Evolutionary conservation across 495 filamentous ascomycete genomes (phyloP).

Genomic region (Talaromyces wortmannii): DNA sequence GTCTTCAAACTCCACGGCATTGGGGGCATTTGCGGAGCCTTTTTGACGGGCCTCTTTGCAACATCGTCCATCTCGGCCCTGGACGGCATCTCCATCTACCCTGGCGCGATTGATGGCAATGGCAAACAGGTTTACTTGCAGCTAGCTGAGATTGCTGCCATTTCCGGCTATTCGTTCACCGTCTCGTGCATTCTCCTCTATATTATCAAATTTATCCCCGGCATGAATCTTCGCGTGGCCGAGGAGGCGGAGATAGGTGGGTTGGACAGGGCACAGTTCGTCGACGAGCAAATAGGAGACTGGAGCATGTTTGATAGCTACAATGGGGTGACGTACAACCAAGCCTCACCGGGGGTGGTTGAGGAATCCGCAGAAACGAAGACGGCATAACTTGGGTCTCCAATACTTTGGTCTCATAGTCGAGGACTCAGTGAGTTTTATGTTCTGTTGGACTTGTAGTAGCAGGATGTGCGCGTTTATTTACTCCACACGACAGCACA

Average conservation of each 20-base stretch:
- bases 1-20: constrained; percentile 59
- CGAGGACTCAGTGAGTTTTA: no score
- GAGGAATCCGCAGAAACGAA: constrained; percentile 2
- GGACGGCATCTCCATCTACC: constrained; percentile 39
- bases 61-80: constrained; percentile 31
- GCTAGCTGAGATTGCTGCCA: constrained; percentile 52
- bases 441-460: no score
- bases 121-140: constrained; percentile 53
- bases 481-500: no score
- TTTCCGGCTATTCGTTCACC: constrained; percentile 47
- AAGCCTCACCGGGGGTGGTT: constrained; percentile 13
- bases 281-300: constrained; percentile 53
- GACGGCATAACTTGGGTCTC: background rate
- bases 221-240: constrained; percentile 47
- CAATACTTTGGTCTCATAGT: no score
- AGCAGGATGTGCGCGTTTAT: no score
- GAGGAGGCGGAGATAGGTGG: constrained; percentile 52
- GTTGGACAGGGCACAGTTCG: constrained; percentile 49
- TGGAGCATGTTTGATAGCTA: constrained; percentile 22
- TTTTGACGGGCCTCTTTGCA: constrained; percentile 59
- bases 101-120: constrained; percentile 51
- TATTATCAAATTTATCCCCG: constrained; percentile 51
- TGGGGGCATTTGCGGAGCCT: constrained; percentile 54
- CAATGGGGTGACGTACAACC: constrained; percentile 1
- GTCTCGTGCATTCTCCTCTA: constrained; percentile 47